Evolutionary conservation across 495 filamentous ascomycete genomes (phyloP).

Genomic region (Extremus antarcticus): DNA sequence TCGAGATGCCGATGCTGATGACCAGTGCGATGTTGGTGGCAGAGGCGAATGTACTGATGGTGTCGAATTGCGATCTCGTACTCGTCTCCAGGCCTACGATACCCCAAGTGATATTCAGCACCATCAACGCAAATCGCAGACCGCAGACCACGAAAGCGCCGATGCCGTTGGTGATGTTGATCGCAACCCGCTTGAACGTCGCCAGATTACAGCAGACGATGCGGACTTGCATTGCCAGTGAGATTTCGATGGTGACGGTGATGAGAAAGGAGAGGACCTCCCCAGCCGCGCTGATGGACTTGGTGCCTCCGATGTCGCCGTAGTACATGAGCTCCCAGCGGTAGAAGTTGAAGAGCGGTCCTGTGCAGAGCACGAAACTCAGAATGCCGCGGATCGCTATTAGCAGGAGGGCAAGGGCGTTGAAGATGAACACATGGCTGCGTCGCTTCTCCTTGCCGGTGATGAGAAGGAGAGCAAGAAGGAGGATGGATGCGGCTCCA

Average conservation of each 20-base stretch:
- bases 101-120: constrained; percentile 40
- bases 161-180: constrained; percentile 40
- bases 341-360: constrained; percentile 48
- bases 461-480: constrained; percentile 53
- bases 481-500: constrained; percentile 58
- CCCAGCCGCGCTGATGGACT: constrained; percentile 41
- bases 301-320: constrained; percentile 38
- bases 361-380: constrained; percentile 31
- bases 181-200: constrained; percentile 29
- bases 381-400: constrained; percentile 53
- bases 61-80: neutral
- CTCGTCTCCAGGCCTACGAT: constrained; percentile 24
- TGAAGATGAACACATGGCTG: constrained; percentile 53
- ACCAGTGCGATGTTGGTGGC: constrained; percentile 46
- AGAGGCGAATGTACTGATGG: constrained; percentile 32
- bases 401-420: constrained; percentile 47
- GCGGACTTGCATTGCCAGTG: constrained; percentile 63
- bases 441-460: constrained; percentile 51
- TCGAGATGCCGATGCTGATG: constrained; percentile 64
- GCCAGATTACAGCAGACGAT: constrained; percentile 46
- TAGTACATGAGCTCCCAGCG: constrained; percentile 47
- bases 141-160: constrained; percentile 47
- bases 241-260: constrained; percentile 48
- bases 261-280: constrained; percentile 47
- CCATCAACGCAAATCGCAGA: constrained; percentile 47